Conservation (phyloP, 2,329 filamentous ascomycete species). For the Penicillium carneum region DNA sequence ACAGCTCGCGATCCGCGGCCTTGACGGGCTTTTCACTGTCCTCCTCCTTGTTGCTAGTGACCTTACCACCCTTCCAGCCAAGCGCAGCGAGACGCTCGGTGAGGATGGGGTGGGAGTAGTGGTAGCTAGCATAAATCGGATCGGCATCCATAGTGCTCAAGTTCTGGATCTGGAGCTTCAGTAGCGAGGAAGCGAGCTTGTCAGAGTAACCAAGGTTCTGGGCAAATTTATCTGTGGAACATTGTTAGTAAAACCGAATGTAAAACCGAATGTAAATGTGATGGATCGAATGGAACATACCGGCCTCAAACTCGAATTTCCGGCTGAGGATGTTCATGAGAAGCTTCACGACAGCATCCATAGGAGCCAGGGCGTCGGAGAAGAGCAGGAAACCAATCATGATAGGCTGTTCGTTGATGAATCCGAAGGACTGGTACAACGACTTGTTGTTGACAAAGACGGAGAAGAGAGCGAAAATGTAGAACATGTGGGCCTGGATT, state of each 20-base stretch:
- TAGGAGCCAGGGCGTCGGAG: conserved; percentile 92
- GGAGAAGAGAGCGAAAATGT: conserved; percentile 94
- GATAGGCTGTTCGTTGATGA: conserved; percentile 81
- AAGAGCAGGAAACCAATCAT: conserved; percentile 98
- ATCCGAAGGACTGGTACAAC: conserved; percentile 90
- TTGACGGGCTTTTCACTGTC: conserved; percentile 69
- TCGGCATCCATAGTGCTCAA: conserved; percentile 98
- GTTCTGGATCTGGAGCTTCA: conserved; percentile 98
- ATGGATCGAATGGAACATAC: conserved; percentile 49
- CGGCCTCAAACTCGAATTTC: conserved; percentile 94
- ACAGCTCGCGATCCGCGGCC: conserved; percentile 79
- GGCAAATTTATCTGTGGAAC: conserved; percentile 76
- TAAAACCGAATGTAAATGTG: conserved; percentile 14
- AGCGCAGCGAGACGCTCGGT: conserved; percentile 91
- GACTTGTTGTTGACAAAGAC: conserved; percentile 96
- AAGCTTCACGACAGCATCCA: conserved; percentile 93
- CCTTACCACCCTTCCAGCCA: conserved; percentile 74
- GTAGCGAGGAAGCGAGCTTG: conserved; percentile 83
- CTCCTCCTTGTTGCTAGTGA: conserved; percentile 57
- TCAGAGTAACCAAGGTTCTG: conserved; percentile 80
- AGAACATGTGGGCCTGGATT: conserved; percentile 83
- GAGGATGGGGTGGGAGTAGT: conserved; percentile 96
- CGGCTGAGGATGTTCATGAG: conserved; percentile 95
- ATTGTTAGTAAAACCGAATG: conserved; percentile 31
- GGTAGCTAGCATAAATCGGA: conserved; percentile 97